phyloP scores from a whole-genome alignment of 179 eudicot genomes.

The Silene vulgaris region DNA sequence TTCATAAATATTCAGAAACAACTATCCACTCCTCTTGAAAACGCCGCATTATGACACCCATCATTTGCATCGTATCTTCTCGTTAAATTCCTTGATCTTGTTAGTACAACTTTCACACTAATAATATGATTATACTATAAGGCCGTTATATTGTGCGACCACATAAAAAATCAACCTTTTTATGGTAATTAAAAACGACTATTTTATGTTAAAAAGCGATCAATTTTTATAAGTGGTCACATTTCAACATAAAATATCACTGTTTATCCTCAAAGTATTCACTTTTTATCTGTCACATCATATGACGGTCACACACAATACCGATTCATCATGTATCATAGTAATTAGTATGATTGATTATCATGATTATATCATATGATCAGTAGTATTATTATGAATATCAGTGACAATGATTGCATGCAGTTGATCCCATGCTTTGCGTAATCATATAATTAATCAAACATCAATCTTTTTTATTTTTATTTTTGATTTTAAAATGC shows the following conservation, averaged over 20 bases:
- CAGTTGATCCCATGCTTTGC: conserved; percentile 32
- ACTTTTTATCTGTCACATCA: too few relatives aligned
- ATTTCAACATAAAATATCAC: too few relatives aligned
- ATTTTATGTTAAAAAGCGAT: too few relatives aligned
- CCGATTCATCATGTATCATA: not conserved
- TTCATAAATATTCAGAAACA: too few relatives aligned
- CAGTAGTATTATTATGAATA: not conserved
- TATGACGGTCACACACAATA: too few relatives aligned
- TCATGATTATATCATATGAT: conserved; percentile 27
- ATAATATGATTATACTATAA: too few relatives aligned
- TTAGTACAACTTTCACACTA: conserved; percentile 4
- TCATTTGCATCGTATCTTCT: conserved; percentile 24
- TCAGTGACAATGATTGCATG: conserved; percentile 30
- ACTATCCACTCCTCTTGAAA: conserved; percentile 15
- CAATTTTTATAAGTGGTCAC: too few relatives aligned
- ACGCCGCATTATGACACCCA: conserved; percentile 12
- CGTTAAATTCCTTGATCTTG: conserved; percentile 14
- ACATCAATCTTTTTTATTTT: conserved; percentile 21
- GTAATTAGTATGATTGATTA: conserved; percentile 32
- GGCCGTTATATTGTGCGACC: too few relatives aligned
- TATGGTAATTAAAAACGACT: too few relatives aligned
- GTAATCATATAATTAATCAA: conserved; percentile 24
- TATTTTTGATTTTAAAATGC: not conserved
- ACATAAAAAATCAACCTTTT: too few relatives aligned
- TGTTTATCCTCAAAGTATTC: too few relatives aligned